phyloP scores from a whole-genome alignment of 352 stramenopile species.

The Phytophthora aleatoria region DNA sequence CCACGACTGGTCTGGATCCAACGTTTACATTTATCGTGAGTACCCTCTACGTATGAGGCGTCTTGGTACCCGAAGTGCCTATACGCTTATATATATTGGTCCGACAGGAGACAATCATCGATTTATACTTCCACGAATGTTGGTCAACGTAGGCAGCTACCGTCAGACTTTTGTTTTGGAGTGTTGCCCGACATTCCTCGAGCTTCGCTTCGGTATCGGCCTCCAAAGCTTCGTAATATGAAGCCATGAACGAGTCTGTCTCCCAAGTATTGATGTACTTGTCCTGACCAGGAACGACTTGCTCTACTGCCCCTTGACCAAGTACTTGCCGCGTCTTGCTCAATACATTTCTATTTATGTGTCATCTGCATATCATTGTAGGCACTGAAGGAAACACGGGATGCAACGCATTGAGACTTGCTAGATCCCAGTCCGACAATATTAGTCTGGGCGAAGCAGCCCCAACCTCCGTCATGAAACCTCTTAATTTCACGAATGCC shows the following conservation, averaged over 20 bases:
- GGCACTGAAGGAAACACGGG: background rate
- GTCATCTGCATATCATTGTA: background rate
- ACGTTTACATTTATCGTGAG: slow-evolving; percentile 1
- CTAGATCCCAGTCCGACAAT: background rate
- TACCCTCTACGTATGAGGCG: background rate
- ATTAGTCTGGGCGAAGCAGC: background rate
- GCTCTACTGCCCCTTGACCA: background rate
- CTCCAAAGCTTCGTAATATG: background rate
- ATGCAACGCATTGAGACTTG: background rate
- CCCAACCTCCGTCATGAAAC: background rate
- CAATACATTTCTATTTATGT: background rate
- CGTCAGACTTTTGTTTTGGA: background rate
- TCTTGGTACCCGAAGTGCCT: slow-evolving; percentile 2
- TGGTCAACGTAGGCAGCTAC: background rate
- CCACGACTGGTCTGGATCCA: background rate
- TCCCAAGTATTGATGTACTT: background rate
- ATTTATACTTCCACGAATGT: slow-evolving; percentile 9
- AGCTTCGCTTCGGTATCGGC: background rate
- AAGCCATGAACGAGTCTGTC: background rate
- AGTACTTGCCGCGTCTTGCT: background rate
- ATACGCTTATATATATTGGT: background rate
- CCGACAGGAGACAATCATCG: slow-evolving; percentile 1
- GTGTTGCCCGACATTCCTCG: background rate
- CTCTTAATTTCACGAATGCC: background rate
- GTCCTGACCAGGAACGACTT: background rate